Percentiles rank a stretch among this genome's conserved stretches.
These are phyloP conservation scores for Bimuria novae-zelandiae DNA, from an alignment of 2,329 filamentous ascomycete genomes.

Conservation along the genomic window DNA sequence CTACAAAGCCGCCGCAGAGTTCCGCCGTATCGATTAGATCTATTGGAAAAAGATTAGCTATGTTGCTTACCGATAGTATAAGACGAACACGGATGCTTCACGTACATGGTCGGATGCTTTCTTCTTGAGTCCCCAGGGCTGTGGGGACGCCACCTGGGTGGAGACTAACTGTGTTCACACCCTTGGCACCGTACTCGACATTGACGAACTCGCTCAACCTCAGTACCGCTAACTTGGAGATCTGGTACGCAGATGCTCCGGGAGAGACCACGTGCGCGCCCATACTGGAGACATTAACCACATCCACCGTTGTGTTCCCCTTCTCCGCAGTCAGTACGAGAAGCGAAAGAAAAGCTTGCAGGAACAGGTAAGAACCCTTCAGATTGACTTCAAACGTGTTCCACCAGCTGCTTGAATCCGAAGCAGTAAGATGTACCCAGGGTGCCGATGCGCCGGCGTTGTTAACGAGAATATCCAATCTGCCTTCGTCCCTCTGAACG, in stretches of 20 bases:
- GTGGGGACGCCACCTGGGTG: constrained; percentile 39
- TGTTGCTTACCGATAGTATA: background rate
- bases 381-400: constrained; percentile 56
- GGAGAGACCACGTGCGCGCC: constrained; percentile 38
- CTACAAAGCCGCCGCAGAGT: constrained; percentile 18
- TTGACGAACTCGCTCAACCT: constrained; percentile 57
- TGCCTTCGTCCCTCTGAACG: constrained; percentile 29
- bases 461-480: constrained; percentile 55
- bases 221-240: constrained; percentile 55
- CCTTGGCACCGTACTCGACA: constrained; percentile 44
- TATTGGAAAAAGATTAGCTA: too few relatives aligned
- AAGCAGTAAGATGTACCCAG: constrained; percentile 38
- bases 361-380: constrained; percentile 53
- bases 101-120: background rate
- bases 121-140: constrained; percentile 30
- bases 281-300: constrained; percentile 56
- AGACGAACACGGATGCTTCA: background rate
- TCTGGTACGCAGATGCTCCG: constrained; percentile 48
- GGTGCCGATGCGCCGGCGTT: constrained; percentile 50
- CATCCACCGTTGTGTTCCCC: constrained; percentile 28
- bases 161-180: constrained; percentile 26
- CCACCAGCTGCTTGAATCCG: constrained; percentile 48
- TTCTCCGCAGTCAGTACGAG: constrained; percentile 40
- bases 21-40: constrained; percentile 19
- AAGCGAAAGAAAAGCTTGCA: constrained; percentile 54